A percentile compares a stretch with the other conserved stretches of the same genome.
These are phyloP conservation scores for Xylona heveae DNA, from an alignment of 495 filamentous ascomycete genomes.

Conservation along the genomic window DNA sequence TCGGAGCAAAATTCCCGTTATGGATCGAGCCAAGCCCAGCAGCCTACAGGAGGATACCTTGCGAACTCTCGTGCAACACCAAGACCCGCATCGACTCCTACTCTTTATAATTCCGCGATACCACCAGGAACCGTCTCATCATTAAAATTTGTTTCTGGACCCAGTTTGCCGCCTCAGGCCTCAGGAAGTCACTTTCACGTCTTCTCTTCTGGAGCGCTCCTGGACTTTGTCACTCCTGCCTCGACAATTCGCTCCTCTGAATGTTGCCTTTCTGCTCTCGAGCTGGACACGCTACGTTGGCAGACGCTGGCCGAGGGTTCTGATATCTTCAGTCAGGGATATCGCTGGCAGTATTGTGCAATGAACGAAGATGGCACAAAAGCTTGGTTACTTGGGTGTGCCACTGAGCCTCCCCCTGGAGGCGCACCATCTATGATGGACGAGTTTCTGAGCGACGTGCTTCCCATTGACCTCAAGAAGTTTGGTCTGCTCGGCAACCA, in stretches of 20 bases:
- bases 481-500: slow-evolving; percentile 78
- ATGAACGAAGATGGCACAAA: slow-evolving; percentile 85
- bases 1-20: too few relatives aligned
- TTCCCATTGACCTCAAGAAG: slow-evolving; percentile 70
- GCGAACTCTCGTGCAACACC: slow-evolving; percentile 60
- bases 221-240: slow-evolving; percentile 86
- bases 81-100: slow-evolving; percentile 12
- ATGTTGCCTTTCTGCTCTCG: slow-evolving; percentile 73
- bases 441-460: slow-evolving; percentile 82
- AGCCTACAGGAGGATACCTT: slow-evolving; percentile 50
- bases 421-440: slow-evolving; percentile 39
- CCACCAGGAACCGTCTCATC: slow-evolving; percentile 81
- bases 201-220: slow-evolving; percentile 75
- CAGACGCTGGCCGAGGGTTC: slow-evolving; percentile 81
- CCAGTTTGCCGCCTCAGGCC: slow-evolving; percentile 68
- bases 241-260: slow-evolving; percentile 65
- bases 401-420: slow-evolving; percentile 35
- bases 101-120: slow-evolving; percentile 43
- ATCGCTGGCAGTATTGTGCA: slow-evolving; percentile 94
- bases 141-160: slow-evolving; percentile 70
- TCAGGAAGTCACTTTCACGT: slow-evolving; percentile 86
- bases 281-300: slow-evolving; percentile 73
- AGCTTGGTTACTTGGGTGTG: slow-evolving; percentile 88
- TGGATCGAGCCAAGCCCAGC: too few relatives aligned
- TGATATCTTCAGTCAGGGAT: slow-evolving; percentile 72